Evolutionary conservation across 345 rosid species (phyloP).

Genomic region (Cardamine chenopodiifolia): DNA sequence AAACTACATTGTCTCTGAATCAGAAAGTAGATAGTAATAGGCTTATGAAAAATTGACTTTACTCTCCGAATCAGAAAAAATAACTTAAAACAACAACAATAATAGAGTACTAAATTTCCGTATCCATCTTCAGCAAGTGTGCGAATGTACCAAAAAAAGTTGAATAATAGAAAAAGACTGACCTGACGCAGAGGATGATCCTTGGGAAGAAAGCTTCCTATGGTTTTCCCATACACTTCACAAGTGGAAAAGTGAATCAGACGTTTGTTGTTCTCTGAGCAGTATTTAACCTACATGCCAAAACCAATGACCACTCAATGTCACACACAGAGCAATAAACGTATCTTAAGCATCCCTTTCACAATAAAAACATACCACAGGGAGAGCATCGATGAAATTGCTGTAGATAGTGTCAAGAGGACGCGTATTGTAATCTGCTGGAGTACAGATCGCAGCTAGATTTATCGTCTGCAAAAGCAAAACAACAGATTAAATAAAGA

Average conservation of each 20-base stretch:
- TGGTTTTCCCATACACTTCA: constrained; percentile 98
- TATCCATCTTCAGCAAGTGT: background rate
- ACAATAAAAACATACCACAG: constrained; percentile 64
- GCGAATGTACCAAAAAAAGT: background rate
- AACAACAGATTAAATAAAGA: constrained; percentile 7
- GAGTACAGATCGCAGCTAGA: constrained; percentile 99
- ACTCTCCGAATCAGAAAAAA: background rate
- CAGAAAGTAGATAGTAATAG: background rate
- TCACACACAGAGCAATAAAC: constrained; percentile 11
- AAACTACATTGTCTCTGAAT: background rate
- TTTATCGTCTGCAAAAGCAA: constrained; percentile 67
- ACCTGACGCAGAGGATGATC: constrained; percentile 98
- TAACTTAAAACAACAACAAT: constrained; percentile 3
- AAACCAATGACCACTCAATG: constrained; percentile 34
- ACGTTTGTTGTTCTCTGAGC: constrained; percentile 98
- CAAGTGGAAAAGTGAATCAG: constrained; percentile 98
- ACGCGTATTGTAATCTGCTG: constrained; percentile 99
- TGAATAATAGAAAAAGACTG: constrained; percentile 14
- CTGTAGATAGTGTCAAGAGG: constrained; percentile 98
- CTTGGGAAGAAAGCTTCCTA: constrained; percentile 94
- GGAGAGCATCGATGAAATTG: constrained; percentile 98
- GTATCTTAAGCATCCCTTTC: background rate
- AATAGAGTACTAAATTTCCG: background rate
- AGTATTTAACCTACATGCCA: constrained; percentile 75
- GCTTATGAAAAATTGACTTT: background rate